Evolutionary conservation across 768 basidiomycete species (phyloP).

Genomic region (Hygrocybe punicea): DNA sequence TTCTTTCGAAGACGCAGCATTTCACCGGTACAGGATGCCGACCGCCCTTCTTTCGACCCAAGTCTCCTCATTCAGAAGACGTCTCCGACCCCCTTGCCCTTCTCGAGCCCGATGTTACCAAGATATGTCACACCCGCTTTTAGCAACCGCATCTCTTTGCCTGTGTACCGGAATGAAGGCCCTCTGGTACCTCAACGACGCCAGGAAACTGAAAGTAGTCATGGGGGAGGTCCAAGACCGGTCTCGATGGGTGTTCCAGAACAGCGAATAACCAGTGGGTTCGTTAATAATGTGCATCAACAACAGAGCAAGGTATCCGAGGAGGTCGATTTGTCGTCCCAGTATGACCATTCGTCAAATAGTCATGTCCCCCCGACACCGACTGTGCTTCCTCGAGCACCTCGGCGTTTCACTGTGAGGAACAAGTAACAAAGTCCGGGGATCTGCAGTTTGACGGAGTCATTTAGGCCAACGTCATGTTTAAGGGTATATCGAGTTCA

Average conservation of each 20-base stretch:
- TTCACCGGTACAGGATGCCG: neutral
- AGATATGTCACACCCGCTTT: neutral
- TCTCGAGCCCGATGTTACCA: neutral
- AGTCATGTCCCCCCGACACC: too few relatives aligned
- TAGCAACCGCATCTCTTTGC: neutral
- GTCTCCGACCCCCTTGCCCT: neutral
- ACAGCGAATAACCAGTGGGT: too few relatives aligned
- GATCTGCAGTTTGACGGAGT: too few relatives aligned
- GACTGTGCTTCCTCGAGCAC: slow-evolving; percentile 5
- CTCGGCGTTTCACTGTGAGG: slow-evolving; percentile 1
- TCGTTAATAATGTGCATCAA: too few relatives aligned
- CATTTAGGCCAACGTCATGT: too few relatives aligned
- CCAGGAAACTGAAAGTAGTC: neutral
- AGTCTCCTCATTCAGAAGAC: neutral
- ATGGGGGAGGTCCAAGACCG: too few relatives aligned
- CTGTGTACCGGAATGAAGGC: neutral
- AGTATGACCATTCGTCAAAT: too few relatives aligned
- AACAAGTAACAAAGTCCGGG: neutral
- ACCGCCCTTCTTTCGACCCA: neutral
- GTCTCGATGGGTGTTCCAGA: too few relatives aligned
- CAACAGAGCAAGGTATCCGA: too few relatives aligned
- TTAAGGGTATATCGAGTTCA: too few relatives aligned
- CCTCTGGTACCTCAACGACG: neutral
- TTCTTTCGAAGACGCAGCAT: neutral
- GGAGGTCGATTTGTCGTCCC: too few relatives aligned